phyloP scores from a whole-genome alignment of 257 asterid genomes.

The Parsonsia alboflavescens region DNA sequence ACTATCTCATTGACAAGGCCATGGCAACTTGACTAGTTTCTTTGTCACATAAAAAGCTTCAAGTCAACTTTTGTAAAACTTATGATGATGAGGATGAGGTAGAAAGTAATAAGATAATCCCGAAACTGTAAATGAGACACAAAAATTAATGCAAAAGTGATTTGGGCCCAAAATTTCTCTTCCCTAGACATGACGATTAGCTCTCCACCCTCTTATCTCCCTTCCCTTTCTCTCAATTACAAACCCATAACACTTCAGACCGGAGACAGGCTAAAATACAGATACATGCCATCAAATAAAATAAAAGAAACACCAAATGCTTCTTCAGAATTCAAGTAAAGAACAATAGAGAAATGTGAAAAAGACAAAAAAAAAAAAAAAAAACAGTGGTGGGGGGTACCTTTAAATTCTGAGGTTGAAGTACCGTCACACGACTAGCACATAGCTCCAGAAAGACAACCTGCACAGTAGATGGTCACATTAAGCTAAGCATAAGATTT shows the following conservation, averaged over 20 bases:
- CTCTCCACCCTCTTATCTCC: no score
- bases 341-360: slow-evolving; percentile 10
- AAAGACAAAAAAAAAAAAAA: slow-evolving; percentile 8
- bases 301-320: no score
- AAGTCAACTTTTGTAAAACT: no score
- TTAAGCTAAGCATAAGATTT: slow-evolving; percentile 1
- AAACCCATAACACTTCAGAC: neutral
- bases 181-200: neutral
- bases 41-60: neutral
- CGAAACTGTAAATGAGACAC: neutral
- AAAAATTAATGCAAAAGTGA: neutral
- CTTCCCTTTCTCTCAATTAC: neutral
- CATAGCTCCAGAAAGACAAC: slow-evolving; percentile 88
- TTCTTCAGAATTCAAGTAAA: no score
- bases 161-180: neutral
- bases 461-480: slow-evolving; percentile 32
- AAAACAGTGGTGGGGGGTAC: slow-evolving; percentile 20
- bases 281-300: neutral
- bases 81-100: no score
- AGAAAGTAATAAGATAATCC: no score
- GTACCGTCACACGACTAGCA: slow-evolving; percentile 65
- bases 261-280: neutral
- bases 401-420: slow-evolving; percentile 68
- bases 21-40: neutral
- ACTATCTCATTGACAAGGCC: neutral